phyloP scores from a whole-genome alignment of 1,139 yeast species.

The Suhomyces kunorum region DNA sequence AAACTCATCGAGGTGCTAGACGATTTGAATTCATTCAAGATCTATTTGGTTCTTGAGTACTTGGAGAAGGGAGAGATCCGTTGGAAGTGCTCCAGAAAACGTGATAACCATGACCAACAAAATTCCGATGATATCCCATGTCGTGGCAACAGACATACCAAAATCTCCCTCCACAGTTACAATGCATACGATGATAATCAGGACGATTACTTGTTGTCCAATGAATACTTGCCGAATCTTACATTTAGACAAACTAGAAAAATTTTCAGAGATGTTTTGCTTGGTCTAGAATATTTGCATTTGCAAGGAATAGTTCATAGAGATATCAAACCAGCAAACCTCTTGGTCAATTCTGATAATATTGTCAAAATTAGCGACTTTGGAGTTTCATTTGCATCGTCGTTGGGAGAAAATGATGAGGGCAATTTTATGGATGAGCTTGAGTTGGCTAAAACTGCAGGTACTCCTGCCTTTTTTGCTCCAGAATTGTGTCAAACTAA shows the following conservation, averaged over 20 bases:
- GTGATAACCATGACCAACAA: slow-evolving; percentile 6
- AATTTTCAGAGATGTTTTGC: slow-evolving; percentile 79
- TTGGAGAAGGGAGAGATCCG: slow-evolving; percentile 89
- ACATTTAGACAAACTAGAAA: slow-evolving; percentile 65
- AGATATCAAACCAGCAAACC: slow-evolving; percentile 95
- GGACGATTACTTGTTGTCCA: slow-evolving; percentile 43
- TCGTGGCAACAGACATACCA: slow-evolving; percentile 26
- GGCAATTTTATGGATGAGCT: slow-evolving; percentile 56
- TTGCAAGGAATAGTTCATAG: slow-evolving; percentile 93
- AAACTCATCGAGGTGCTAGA: slow-evolving; percentile 85
- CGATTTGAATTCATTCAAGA: slow-evolving; percentile 79
- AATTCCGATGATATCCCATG: slow-evolving; percentile 37
- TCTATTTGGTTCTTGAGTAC: slow-evolving; percentile 87
- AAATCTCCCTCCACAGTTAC: slow-evolving; percentile 4
- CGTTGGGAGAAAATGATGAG: slow-evolving; percentile 53
- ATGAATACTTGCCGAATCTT: slow-evolving; percentile 57
- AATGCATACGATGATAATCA: slow-evolving; percentile 14
- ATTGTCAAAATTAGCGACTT: slow-evolving; percentile 92
- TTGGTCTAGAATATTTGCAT: slow-evolving; percentile 91
- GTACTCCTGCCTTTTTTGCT: slow-evolving; percentile 85
- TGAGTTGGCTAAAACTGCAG: slow-evolving; percentile 87
- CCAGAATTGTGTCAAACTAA: slow-evolving; percentile 70
- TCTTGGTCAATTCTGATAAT: slow-evolving; percentile 70
- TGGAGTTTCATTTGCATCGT: slow-evolving; percentile 89
- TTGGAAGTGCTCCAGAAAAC: slow-evolving; percentile 59